Percentiles rank a stretch among this genome's conserved stretches.
Evolutionary conservation across 2,329 filamentous ascomycete genomes (phyloP).

Genomic region (Pseudogymnoascus sp.): DNA sequence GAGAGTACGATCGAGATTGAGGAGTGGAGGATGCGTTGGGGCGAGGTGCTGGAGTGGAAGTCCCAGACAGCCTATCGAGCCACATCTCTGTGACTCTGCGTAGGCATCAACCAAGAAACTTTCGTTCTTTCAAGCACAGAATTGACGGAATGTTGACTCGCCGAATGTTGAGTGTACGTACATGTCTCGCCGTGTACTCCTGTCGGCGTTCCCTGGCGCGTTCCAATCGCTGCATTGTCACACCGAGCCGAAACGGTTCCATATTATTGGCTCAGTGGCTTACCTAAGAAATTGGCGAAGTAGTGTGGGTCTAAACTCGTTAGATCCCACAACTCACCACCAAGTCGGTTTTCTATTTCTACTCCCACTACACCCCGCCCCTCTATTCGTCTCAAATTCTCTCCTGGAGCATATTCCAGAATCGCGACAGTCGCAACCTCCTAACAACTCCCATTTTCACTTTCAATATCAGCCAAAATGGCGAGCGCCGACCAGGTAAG

Average conservation of each 20-base stretch:
- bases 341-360: conserved; percentile 20
- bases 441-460: conserved; percentile 21
- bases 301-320: conserved; percentile 9
- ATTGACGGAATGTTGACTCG: not conserved
- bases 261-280: not conserved
- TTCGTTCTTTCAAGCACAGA: conserved; percentile 8
- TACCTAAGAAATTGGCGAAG: conserved; percentile 8
- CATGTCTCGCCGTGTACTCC: not conserved
- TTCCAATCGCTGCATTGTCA: conserved; percentile 4
- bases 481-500: conserved; percentile 57
- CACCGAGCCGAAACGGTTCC: not conserved
- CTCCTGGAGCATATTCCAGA: conserved; percentile 12
- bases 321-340: conserved; percentile 16
- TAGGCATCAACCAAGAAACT: conserved; percentile 13
- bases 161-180: not conserved
- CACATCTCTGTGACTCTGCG: conserved; percentile 52
- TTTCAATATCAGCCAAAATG: conserved; percentile 43
- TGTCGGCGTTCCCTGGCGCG: not conserved
- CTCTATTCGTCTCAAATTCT: conserved; percentile 20
- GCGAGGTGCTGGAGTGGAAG: conserved; percentile 47
- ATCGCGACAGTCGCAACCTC: not conserved
- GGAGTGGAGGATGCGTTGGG: conserved; percentile 46
- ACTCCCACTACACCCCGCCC: conserved; percentile 18
- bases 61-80: conserved; percentile 77
- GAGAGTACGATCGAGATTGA: conserved; percentile 62